phyloP scores from a whole-genome alignment of 345 rosid genomes.

The Euphorbia lathyris region DNA sequence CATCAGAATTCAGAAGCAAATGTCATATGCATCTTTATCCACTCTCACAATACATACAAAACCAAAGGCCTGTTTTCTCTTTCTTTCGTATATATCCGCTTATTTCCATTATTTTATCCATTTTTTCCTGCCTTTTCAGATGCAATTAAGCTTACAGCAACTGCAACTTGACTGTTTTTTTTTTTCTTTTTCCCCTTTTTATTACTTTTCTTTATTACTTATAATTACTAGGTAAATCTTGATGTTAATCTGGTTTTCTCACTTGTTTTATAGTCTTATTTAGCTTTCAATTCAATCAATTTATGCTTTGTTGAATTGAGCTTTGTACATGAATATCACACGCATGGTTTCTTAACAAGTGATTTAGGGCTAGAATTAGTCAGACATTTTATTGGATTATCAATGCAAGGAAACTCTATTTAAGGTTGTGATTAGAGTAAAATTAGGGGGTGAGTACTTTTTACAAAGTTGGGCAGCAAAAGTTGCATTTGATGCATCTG shows the following conservation, averaged over 20 bases:
- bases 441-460: too few relatives aligned
- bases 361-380: not conserved
- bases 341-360: too few relatives aligned
- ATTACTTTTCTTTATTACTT: not conserved
- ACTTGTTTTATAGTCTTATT: not conserved
- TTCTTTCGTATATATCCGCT: conserved; percentile 2
- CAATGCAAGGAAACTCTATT: too few relatives aligned
- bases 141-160: conserved; percentile 14
- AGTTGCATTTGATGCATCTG: not conserved
- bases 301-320: not conserved
- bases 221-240: too few relatives aligned
- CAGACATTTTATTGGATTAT: too few relatives aligned
- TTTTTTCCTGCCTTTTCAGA: conserved; percentile 29
- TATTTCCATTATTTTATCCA: conserved; percentile 9
- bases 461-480: too few relatives aligned
- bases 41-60: conserved; percentile 13
- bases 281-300: not conserved
- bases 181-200: too few relatives aligned
- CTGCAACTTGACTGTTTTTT: conserved; percentile 10
- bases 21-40: conserved; percentile 42
- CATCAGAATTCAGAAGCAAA: conserved; percentile 25
- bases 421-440: too few relatives aligned
- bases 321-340: not conserved
- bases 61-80: conserved; percentile 18
- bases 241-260: too few relatives aligned